Evolutionary conservation across 805 yeast genomes (phyloP), one percentile per base, ranked within the genome.

Genomic region (Kluyveromyces lactis): DNA sequence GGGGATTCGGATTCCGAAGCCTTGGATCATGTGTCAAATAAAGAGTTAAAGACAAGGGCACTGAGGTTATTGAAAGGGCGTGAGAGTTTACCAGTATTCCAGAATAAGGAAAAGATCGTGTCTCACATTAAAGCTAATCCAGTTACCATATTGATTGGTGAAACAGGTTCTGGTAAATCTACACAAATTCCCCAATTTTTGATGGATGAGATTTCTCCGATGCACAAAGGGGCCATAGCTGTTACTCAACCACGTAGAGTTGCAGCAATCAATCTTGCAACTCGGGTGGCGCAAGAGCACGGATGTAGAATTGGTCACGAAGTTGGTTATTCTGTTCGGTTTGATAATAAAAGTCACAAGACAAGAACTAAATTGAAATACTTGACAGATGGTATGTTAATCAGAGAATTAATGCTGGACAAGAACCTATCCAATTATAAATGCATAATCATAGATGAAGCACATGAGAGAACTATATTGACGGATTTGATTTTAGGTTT

Each of bases 181-280:
- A 90, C 98, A 0, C 98, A 90, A 64, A 79, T 90, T 34, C 97
- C 98, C 0, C 97, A 90, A 56, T 81, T 90, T 48, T 56, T 90
- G n/a, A 73, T 84, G 62, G 72, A 75, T 0, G 40, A 50, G 2
- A 33, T 39, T 9, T 29, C 34, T 6, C 23, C 28, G 2, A 44
- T 38, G 10, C 62, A 64, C 35, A 55, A 61, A 27, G 60, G 62
- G 15, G 77, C 75, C 43, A 79, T 90, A 16, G 97, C 95, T 0
- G 90, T 92, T 6, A 89, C 98, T 0, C 97, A 90, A 64, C 98
- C 98, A 1, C 81, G 98, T 64, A 74, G 97, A 55, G 98, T 90
- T 28, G 97, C 98, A 3, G 98, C 98, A 2, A 86, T 92, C 37
- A 86, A 87, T 44, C 71, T 90, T 56, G 97, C 97, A 0, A 73